Evolutionary conservation across 1,284 basidiomycete genomes (phyloP), one percentile per base, ranked within the genome.

Genomic region (Rhodotorula sp.): DNA sequence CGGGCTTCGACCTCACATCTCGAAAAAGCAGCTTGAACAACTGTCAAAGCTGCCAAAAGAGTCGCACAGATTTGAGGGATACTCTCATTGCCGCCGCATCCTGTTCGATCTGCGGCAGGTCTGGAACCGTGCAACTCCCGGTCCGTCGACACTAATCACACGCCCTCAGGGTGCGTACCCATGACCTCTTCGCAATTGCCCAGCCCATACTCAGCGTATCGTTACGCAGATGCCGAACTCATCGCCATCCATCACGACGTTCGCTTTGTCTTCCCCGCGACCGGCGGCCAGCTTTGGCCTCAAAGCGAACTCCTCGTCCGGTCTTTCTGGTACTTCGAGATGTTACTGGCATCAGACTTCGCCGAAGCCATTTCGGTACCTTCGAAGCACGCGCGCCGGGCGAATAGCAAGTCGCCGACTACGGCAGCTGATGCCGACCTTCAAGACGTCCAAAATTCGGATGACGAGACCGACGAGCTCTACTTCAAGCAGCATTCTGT

Each of bases 261-360:
- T 1, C 59, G 59, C 46, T 20, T 66, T 47, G 13, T 52, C 36
- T 67, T 67, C 24, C 59, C 59, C 3, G 4, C 17, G 9, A n/a
- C 5, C 36, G 34, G 22, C 13, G 36, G 24, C 36, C 51, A 62
- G 47, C 65, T 67, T 7, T 67, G 59, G 65, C 27, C 65, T 15
- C 52, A 32, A 11, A 71, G 77, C 17, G 81, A 81, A 60, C 60
- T 67, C 8, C 76, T 78, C 5, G 70, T 79, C 47, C 79, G 81
- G 64, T 80, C 81, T 0, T 73, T 81, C 34, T 78, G 79, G 4
- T 72, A 77, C 32, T 77, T 81, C 67, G 70, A 76, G 19, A 54
- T 60, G 10, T 62, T 66, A 11, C 62, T 71, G 59, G 58, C 57
- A 24, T 59, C 64, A 57, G 73, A 62, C 30, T 58, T 46, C 8